These are phyloP conservation scores for Hapsidospora chrysogenum DNA, from an alignment of 495 filamentous ascomycete genomes.

Conservation along the genomic window DNA sequence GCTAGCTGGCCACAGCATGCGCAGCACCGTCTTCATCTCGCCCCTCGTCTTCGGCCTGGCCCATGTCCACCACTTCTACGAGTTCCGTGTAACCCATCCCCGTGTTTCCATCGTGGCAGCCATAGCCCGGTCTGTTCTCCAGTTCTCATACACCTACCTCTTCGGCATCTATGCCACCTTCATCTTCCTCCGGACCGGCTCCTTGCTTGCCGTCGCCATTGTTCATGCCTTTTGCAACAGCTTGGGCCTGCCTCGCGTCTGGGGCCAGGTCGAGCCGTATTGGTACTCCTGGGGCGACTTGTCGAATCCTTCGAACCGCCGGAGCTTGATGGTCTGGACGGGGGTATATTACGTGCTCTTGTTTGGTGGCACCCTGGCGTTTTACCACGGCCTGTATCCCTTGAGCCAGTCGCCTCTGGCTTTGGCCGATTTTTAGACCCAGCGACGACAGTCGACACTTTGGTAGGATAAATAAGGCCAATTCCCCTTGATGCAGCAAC, in stretches of 20 bases:
- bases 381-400: constrained; percentile 50
- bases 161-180: constrained; percentile 92
- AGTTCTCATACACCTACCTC: constrained; percentile 82
- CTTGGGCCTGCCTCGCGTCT: constrained; percentile 75
- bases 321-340: constrained; percentile 38
- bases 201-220: constrained; percentile 49
- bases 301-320: background rate
- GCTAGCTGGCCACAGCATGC: constrained; percentile 42
- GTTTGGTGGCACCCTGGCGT: constrained; percentile 50
- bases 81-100: constrained; percentile 73
- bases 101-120: constrained; percentile 40
- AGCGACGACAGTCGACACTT: too few species aligned
- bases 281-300: constrained; percentile 1
- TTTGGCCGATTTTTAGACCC: constrained; percentile 21
- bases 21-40: constrained; percentile 53
- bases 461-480: too few species aligned
- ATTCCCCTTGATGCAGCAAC: too few species aligned
- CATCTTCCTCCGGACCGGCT: constrained; percentile 75
- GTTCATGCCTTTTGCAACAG: constrained; percentile 87
- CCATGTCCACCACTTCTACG: constrained; percentile 91
- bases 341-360: constrained; percentile 63
- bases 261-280: constrained; percentile 50
- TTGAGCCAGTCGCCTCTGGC: constrained; percentile 40
- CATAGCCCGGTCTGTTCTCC: constrained; percentile 55
- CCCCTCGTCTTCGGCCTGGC: constrained; percentile 91